Evolutionary conservation across 2,329 filamentous ascomycete genomes (phyloP).

Genomic region (Orbilia oligospora): DNA sequence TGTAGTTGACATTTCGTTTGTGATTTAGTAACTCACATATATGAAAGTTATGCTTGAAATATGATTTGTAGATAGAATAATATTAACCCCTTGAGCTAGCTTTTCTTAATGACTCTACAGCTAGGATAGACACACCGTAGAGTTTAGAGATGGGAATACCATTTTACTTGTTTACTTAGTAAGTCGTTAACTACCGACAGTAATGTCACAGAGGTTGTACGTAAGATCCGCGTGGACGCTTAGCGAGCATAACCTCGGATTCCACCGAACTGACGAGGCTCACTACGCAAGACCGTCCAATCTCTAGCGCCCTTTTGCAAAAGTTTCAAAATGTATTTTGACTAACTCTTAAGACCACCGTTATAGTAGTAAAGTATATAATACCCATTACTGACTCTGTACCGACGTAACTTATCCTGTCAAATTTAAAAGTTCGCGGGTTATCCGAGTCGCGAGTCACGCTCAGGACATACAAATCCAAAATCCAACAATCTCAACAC

Average conservation of each 20-base stretch:
- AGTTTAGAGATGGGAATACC: no score
- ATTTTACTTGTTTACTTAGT: no score
- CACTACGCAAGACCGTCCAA: neutral
- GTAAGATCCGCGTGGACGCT: slow-evolving; percentile 31
- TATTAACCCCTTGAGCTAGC: no score
- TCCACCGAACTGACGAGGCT: slow-evolving; percentile 18
- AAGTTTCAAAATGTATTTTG: neutral
- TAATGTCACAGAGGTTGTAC: neutral
- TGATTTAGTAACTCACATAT: no score
- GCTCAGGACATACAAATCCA: no score
- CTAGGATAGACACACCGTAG: no score
- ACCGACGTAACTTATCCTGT: neutral
- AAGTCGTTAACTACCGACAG: slow-evolving; percentile 1
- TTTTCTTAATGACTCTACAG: no score
- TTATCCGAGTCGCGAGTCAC: no score
- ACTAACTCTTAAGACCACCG: neutral
- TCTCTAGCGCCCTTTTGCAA: neutral
- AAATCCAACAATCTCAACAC: slow-evolving; percentile 45
- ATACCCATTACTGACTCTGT: neutral
- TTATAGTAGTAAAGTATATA: neutral
- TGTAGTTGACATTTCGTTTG: neutral
- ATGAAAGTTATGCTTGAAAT: no score
- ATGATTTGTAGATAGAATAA: no score
- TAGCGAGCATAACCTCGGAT: neutral
- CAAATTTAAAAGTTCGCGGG: no score